Evolutionary conservation across 129 eudicot species (phyloP), one percentile per base, ranked within the genome.

Genomic region (Gnaphalium uliginosum): DNA sequence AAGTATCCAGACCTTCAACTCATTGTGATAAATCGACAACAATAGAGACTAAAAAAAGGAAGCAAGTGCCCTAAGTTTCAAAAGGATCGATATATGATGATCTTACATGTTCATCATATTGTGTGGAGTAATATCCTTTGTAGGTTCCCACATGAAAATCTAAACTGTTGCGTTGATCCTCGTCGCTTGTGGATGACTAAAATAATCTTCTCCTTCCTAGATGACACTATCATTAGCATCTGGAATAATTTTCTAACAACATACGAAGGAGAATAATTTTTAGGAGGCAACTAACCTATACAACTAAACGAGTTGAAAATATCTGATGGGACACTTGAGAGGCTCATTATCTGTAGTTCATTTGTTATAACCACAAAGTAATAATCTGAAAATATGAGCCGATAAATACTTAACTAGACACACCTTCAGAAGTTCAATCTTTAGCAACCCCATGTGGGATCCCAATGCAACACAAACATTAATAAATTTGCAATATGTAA

Each of bases 81-180:
- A 51, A 37, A 68, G 69, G 53, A 29, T 5, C 57, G 37, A 33
- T 19, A 48, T 48, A 48, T 15, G 62, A 32, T 53, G 37, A 25
- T 59, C 61, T 48, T 89, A 92, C 98, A 82, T 32, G 62, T 66
- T 69, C 78, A 78, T 84, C 39, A 35, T 85, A 88, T 82, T 78
- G 79, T 59, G 74, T 87, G 65, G 82, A 69, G 82, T 59, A 78
- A 74, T 79, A 84, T 82, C 80, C 87, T 64, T 76, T 78, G 62
- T 68, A 89, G 54, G 82, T 68, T 76, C 85, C 93, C 7, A 73
- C 69, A 64, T 90, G 86, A 69, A 85, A 66, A 61, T 94, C 99
- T 76, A 89, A 84, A 75, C 99, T 91, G 81, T 92, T 89, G 76
- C 96, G 87, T 78, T 96, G 99, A 81, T 96, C 94, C 56, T 90